phyloP scores from a whole-genome alignment of 2,329 filamentous ascomycete species.

The Canariomyces notabilis region DNA sequence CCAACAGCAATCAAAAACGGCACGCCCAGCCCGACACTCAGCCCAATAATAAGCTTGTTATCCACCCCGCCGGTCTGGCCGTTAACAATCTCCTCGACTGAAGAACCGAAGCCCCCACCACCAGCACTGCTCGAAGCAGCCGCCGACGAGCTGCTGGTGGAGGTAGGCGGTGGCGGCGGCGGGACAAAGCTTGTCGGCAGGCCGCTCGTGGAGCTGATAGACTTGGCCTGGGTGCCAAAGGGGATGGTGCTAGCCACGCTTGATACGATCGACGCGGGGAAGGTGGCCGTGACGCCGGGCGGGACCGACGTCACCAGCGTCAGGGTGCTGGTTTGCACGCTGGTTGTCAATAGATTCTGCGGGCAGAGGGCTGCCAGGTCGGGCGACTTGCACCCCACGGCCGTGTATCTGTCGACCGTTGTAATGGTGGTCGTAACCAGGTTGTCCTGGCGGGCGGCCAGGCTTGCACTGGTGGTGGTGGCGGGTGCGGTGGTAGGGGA shows the following conservation, averaged over 20 bases:
- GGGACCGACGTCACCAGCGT: constrained; percentile 39
- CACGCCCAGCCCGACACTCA: constrained; percentile 43
- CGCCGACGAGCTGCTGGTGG: not conserved
- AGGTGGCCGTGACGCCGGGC: constrained; percentile 35
- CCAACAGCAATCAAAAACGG: constrained; percentile 32
- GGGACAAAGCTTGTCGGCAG: constrained; percentile 41
- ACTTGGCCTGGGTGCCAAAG: constrained; percentile 39
- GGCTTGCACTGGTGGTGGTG: constrained; percentile 13
- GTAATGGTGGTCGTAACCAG: constrained; percentile 37
- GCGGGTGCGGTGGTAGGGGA: constrained; percentile 12
- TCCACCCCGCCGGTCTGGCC: constrained; percentile 32
- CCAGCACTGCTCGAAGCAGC: not conserved
- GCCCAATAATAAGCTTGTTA: constrained; percentile 44
- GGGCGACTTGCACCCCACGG: constrained; percentile 38
- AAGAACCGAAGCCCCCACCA: not conserved
- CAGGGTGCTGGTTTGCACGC: constrained; percentile 33
- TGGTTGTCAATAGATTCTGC: constrained; percentile 42
- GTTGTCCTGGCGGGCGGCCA: constrained; percentile 6
- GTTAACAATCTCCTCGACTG: constrained; percentile 19
- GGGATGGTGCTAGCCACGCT: constrained; percentile 32
- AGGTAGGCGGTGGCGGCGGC: constrained; percentile 26
- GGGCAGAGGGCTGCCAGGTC: constrained; percentile 48
- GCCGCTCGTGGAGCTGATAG: constrained; percentile 37
- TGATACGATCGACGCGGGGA: constrained; percentile 33
- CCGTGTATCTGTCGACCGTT: constrained; percentile 39